phyloP scores from a whole-genome alignment of 169 alveolate species.

The Eimeria tenella region DNA sequence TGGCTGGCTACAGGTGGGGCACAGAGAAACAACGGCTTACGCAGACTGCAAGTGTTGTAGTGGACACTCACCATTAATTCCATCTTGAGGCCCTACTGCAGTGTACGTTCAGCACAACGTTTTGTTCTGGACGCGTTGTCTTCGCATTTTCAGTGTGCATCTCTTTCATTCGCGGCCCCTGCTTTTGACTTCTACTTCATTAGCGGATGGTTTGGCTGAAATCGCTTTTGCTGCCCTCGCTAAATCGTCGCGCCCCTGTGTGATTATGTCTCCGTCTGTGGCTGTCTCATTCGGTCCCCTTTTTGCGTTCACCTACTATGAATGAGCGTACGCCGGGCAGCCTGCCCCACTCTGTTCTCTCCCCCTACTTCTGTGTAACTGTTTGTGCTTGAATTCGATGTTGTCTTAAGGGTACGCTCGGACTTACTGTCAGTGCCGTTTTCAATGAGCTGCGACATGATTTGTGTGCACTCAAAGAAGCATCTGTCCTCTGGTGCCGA shows the following conservation, averaged over 20 bases:
- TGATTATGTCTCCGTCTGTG: too few relatives aligned
- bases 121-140: neutral
- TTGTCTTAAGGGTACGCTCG: conserved; percentile 67
- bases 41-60: neutral
- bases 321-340: neutral
- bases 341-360: neutral
- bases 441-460: conserved; percentile 78
- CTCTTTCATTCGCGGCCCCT: neutral
- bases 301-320: too few relatives aligned
- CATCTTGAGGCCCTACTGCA: too few relatives aligned
- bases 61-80: neutral
- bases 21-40: too few relatives aligned
- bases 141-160: neutral
- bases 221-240: too few relatives aligned
- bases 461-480: conserved; percentile 80
- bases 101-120: too few relatives aligned
- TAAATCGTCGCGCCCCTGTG: too few relatives aligned
- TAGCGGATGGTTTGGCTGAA: too few relatives aligned
- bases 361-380: neutral
- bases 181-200: neutral
- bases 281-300: too few relatives aligned
- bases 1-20: conserved; percentile 78
- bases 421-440: conserved; percentile 76
- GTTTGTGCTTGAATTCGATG: neutral
- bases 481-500: conserved; percentile 59